A percentile compares a stretch with the other conserved stretches of the same genome.
phyloP scores from a whole-genome alignment of 2,329 filamentous ascomycete species.

The Fusarium vanettenii region DNA sequence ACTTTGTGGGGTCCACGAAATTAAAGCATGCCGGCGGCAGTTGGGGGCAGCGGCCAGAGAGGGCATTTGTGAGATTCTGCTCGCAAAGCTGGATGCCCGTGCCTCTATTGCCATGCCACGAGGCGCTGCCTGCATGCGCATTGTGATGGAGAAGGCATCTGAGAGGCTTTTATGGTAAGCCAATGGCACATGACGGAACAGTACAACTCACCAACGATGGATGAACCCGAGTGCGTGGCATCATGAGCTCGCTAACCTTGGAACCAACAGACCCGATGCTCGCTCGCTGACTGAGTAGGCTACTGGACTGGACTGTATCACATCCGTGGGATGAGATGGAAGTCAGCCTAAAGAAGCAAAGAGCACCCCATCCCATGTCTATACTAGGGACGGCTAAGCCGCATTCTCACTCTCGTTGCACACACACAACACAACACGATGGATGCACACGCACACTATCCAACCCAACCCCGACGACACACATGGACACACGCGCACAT shows the following conservation, averaged over 20 bases:
- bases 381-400: conserved; percentile 20
- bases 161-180: background rate
- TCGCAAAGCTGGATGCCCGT: background rate
- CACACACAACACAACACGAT: background rate
- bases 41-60: conserved; percentile 19
- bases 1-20: conserved; percentile 36
- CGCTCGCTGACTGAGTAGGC: background rate
- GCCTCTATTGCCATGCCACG: background rate
- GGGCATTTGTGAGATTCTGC: background rate
- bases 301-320: background rate
- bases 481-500: background rate
- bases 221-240: background rate
- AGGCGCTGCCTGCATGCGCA: background rate
- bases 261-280: background rate
- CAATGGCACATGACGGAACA: background rate
- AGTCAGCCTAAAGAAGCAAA: conserved; percentile 1
- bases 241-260: background rate
- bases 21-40: conserved; percentile 38
- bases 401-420: background rate
- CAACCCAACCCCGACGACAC: conserved; percentile 1
- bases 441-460: background rate
- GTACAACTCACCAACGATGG: background rate
- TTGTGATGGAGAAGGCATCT: background rate
- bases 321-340: background rate
- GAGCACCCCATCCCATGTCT: background rate